Evolutionary conservation across 2,329 filamentous ascomycete species (phyloP), one percentile per base, ranked within the genome.

Genomic region (Pseudonectria foliicola): DNA sequence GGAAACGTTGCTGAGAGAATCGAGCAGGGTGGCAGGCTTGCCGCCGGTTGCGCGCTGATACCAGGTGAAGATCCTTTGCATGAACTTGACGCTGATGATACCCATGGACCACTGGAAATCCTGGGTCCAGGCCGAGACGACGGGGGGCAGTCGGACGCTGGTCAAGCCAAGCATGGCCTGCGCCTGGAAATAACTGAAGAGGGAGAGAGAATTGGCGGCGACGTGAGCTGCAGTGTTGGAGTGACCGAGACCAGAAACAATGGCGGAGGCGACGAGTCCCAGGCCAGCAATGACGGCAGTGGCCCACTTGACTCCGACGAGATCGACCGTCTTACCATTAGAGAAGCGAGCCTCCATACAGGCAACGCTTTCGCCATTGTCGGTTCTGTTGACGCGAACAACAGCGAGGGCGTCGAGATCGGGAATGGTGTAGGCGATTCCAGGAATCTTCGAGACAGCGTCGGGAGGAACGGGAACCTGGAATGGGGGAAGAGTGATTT

Each of bases 41-140:
- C 90, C 90, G 34, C 90, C 90, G 3, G 90, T 96, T 3, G 90
- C 77, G 42, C 89, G 84, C 64, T 95, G 89, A 58, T 95, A 96
- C 90, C 90, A 96, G 25, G 88, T 94, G 42, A 86, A 85, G 54
- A 95, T 85, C 31, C 70, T 71, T 66, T 96, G 87, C 65, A 95
- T 75, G 60, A 94, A 95, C n/a, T 70, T 71, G 27, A 95, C 73
- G 33, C 77, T 76, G 52, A 96, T 94, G 52, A 96, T 88, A 50
- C 90, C 90, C 86, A 96, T 92, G 54, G 83, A 93, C 90, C 90
- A 96, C 57, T 93, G 85, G 66, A 96, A 95, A 64, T 95, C 90
- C 64, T 95, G 89, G 2, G 89, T 95, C 90, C 90, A 96, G 0
- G 89, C 75, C 53, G 85, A 75, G 35, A 94, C 90, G 42, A 95